Evolutionary conservation across 2,329 filamentous ascomycete species (phyloP).

Genomic region (Claviceps sp.): DNA sequence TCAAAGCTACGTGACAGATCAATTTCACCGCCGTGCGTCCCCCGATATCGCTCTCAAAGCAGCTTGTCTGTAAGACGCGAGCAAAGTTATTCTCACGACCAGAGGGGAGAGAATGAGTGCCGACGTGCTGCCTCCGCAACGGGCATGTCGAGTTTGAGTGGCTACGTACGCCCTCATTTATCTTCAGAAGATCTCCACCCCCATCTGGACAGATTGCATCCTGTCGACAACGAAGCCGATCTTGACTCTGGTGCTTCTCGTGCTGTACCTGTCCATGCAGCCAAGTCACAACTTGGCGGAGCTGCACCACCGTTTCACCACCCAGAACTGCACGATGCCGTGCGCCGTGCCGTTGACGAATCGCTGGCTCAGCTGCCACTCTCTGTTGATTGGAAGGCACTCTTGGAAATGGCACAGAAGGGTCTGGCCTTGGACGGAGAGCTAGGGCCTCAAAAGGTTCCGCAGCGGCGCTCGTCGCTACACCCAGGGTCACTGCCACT

Average conservation of each 20-base stretch:
- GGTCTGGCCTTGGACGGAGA: slow-evolving; percentile 2
- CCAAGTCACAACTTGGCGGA: neutral
- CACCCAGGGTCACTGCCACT: slow-evolving; percentile 26
- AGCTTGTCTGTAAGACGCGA: neutral
- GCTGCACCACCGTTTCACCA: neutral
- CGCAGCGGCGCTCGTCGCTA: slow-evolving; percentile 8
- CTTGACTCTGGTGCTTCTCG: neutral
- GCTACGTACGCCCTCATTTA: neutral
- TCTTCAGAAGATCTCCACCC: neutral
- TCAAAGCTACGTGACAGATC: neutral
- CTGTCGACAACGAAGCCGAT: neutral
- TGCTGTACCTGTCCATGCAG: neutral
- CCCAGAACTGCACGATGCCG: slow-evolving; percentile 3
- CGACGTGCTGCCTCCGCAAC: neutral
- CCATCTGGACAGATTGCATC: neutral
- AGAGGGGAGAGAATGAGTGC: neutral
- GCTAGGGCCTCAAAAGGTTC: slow-evolving; percentile 1
- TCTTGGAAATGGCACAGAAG: slow-evolving; percentile 2
- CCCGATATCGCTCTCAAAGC: slow-evolving; percentile 5
- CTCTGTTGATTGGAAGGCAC: slow-evolving; percentile 2
- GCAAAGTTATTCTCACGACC: neutral
- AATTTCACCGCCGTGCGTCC: slow-evolving; percentile 6
- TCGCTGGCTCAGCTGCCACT: slow-evolving; percentile 4
- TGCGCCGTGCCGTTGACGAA: slow-evolving; percentile 5
- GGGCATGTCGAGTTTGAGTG: neutral